Base-by-base conservation (phyloP, 2,329 filamentous ascomycete species). In the Falciphora oryzae region DNA sequence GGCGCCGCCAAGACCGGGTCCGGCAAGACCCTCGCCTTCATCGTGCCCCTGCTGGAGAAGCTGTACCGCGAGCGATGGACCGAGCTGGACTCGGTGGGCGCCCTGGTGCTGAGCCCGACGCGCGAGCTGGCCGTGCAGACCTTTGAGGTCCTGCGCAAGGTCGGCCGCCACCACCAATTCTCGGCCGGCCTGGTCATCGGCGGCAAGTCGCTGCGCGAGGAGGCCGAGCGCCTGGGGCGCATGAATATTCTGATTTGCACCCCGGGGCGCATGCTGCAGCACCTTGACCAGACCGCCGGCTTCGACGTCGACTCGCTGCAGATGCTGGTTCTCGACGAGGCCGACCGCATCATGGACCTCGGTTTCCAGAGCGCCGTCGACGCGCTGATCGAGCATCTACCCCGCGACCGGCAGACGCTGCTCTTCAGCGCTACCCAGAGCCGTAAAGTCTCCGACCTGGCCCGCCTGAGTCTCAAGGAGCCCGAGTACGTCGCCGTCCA, bases 191-290 rank as follows among this genome's bases (percentile, higher is more conserved):
- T 98, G 71, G 87, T 99, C 13, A 98, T 98, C 71, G 95, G 95
- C 57, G 95, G 95, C 57, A 97, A 96, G 82, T 93, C 85, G 74
- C 74, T 97, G 71, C 89, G 91, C 73, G 93, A 97, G 71, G 87
- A 99, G 78, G 88, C 91, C 29, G 91, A 96, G 70, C 85, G 93
- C 44, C 75, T 99, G 66, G 86, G 87, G 3, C 86, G 92, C 68
- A 98, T 99, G 94, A 99, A 98, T 74, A 98, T 99, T 61, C 79
- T 99, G 31, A 92, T 99, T 13, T 96, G 93, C 72, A 99, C 95
- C 1, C 95, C 95, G 0, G 95, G 95, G 1, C 87, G 95, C 50
- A 96, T 99, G 84, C 79, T 98, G 70, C 95, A 99, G 77, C 95
- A 99, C 76, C 81, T 99, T 72, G 94, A 96, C 72, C 93, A 97